Base-by-base conservation (phyloP, 306 rosid genomes). In the Lablab purpureus region DNA sequence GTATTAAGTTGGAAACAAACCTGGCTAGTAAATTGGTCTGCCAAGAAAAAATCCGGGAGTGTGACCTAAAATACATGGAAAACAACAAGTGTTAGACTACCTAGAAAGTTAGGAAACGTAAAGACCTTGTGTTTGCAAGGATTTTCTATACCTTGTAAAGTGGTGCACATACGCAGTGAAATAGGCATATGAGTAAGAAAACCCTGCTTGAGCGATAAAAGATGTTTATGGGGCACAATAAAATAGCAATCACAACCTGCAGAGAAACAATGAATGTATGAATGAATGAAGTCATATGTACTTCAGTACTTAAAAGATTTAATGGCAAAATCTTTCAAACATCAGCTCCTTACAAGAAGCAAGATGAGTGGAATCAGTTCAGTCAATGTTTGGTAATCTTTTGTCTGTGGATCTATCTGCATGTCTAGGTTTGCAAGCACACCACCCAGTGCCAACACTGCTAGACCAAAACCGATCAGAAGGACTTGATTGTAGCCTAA, bases 21-120 rank as follows among this genome's bases (percentile, higher is more conserved):
- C 90, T 91, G 93, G 80, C 97, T 91, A 2, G 93, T 91, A 40
- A 91, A 73, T 71, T 91, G 97, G 83, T 91, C 92, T 67, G 91
- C 93, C 90, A 91, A 81, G 71, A 89, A 83, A 87, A 91, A 91
- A 78, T 91, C 93, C 13, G 93, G 87, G 50, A 91, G 89, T 74
- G 89, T 84, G 60, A 91, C 97, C 97, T 91, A 84, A 37, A 13
- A 58, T 19, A 36, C 67, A 22, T 36, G 50, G 30, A 54, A 36
- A 65, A n/a, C 10, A 64, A 34, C 46, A n/a, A 64, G 18, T 64
- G 21, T 64, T 34, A 6, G 9, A 18, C 17, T 34, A 34, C 23
- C 25, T 0, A 64, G 27, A 18, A 17, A 66, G 22, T 12, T 12
- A 43, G 45, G 0, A 28, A 27, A 28, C 7, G 21, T 40, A 25